Conservation (phyloP, 2,329 filamentous ascomycete species). For the Calonectria naviculata region DNA sequence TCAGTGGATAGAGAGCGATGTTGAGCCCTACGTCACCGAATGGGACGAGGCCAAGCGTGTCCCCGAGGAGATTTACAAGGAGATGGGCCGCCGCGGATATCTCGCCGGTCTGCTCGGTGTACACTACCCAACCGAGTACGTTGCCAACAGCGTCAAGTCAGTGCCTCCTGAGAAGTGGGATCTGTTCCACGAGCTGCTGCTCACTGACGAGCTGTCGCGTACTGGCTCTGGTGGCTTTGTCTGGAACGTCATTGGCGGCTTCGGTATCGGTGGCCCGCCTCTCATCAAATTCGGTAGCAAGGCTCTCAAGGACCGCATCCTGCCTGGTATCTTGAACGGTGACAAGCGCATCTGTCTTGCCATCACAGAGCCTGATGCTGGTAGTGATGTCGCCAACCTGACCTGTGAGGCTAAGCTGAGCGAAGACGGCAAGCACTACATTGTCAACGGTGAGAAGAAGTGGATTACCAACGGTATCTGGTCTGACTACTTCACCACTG, state of each 20-base stretch:
- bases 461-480: constrained; percentile 99
- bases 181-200: constrained; percentile 95
- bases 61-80: constrained; percentile 90
- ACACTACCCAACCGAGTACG: constrained; percentile 82
- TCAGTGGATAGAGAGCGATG: constrained; percentile 88
- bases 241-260: constrained; percentile 98
- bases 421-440: constrained; percentile 98
- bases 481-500: constrained; percentile 97
- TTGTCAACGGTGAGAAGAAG: constrained; percentile 99
- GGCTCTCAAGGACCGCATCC: constrained; percentile 84
- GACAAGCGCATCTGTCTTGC: constrained; percentile 98
- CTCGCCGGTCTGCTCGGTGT: constrained; percentile 91
- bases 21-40: constrained; percentile 92
- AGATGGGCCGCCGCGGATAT: constrained; percentile 94
- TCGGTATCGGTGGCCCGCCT: constrained; percentile 92
- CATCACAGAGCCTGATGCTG: constrained; percentile 96
- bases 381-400: constrained; percentile 93
- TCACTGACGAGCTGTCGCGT: constrained; percentile 95
- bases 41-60: constrained; percentile 98
- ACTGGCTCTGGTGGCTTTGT: constrained; percentile 91
- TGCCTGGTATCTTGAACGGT: constrained; percentile 88
- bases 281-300: constrained; percentile 93
- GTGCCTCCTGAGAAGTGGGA: constrained; percentile 94
- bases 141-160: constrained; percentile 75
- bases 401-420: constrained; percentile 95